These are phyloP conservation scores for Poa annua DNA, from an alignment of 176 grass and related monocot genomes.

Conservation along the genomic window DNA sequence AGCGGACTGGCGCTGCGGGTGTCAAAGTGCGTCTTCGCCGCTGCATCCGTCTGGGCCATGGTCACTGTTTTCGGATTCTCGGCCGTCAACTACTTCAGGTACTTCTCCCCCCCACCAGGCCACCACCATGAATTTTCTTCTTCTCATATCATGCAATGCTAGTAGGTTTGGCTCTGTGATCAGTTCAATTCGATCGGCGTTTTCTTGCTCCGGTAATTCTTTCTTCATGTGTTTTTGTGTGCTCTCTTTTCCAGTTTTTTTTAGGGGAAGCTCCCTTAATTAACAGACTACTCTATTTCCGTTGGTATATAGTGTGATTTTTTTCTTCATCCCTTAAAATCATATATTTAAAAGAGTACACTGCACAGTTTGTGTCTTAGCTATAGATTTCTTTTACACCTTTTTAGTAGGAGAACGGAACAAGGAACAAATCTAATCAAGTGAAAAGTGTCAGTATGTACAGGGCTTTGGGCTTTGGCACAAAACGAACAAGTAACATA, in stretches of 20 bases:
- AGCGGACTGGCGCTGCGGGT: constrained; percentile 62
- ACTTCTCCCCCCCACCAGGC: neutral
- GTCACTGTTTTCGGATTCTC: constrained; percentile 58
- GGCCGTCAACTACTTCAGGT: constrained; percentile 67
- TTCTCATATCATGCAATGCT: neutral
- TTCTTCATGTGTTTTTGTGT: neutral
- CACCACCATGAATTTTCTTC: neutral
- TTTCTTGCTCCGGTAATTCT: neutral
- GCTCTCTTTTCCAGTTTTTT: neutral
- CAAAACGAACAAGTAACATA: neutral
- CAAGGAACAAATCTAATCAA: too few species aligned
- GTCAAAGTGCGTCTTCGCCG: constrained; percentile 60
- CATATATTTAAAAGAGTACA: neutral
- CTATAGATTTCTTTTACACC: neutral
- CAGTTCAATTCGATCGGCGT: neutral
- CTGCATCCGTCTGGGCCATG: constrained; percentile 52
- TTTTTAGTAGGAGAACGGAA: neutral
- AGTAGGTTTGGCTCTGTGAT: neutral
- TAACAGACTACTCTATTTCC: neutral
- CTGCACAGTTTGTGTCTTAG: neutral
- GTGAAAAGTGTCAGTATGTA: neutral
- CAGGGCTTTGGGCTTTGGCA: neutral
- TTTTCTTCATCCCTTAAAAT: neutral
- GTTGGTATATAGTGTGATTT: neutral
- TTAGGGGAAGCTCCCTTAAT: neutral